Evolutionary conservation across 495 filamentous ascomycete species (phyloP).

Genomic region (Podospora didyma): DNA sequence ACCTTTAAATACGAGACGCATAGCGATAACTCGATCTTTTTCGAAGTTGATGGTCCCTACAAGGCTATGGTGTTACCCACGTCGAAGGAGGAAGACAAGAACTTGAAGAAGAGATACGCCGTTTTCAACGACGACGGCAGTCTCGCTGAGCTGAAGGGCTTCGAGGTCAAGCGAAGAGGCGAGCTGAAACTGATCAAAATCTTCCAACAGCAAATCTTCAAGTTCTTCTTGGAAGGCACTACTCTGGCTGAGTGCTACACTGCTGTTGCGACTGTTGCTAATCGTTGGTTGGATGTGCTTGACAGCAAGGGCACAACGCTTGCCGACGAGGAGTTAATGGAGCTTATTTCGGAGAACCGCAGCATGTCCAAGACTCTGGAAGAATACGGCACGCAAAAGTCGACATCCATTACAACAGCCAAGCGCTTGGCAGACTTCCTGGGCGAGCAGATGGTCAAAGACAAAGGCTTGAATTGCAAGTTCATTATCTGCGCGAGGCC

Average conservation of each 20-base stretch:
- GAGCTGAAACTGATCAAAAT: slow-evolving; percentile 99
- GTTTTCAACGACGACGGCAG: slow-evolving; percentile 98
- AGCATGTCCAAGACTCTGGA: slow-evolving; percentile 96
- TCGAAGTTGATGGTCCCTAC: slow-evolving; percentile 98
- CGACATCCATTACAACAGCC: slow-evolving; percentile 97
- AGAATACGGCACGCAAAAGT: slow-evolving; percentile 94
- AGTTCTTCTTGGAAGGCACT: slow-evolving; percentile 91
- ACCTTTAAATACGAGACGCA: slow-evolving; percentile 89
- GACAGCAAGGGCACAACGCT: slow-evolving; percentile 80
- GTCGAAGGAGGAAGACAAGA: slow-evolving; percentile 98
- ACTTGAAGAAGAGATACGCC: slow-evolving; percentile 98
- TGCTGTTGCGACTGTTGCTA: slow-evolving; percentile 90
- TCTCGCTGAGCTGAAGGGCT: slow-evolving; percentile 95
- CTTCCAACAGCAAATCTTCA: slow-evolving; percentile 98
- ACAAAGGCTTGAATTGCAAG: slow-evolving; percentile 98
- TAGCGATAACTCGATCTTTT: slow-evolving; percentile 99
- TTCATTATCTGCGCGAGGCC: slow-evolving; percentile 93
- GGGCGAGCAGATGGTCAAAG: slow-evolving; percentile 97
- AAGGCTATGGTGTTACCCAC: slow-evolving; percentile 96
- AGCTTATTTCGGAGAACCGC: slow-evolving; percentile 97
- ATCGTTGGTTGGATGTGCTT: slow-evolving; percentile 92
- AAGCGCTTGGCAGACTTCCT: slow-evolving; percentile 92
- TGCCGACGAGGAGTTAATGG: slow-evolving; percentile 94
- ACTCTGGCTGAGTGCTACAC: slow-evolving; percentile 86
- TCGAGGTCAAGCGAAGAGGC: slow-evolving; percentile 96